A percentile compares a stretch with the other conserved stretches of the same genome.
Conservation (phyloP, 768 basidiomycete species). For the Favolaschia claudopus region DNA sequence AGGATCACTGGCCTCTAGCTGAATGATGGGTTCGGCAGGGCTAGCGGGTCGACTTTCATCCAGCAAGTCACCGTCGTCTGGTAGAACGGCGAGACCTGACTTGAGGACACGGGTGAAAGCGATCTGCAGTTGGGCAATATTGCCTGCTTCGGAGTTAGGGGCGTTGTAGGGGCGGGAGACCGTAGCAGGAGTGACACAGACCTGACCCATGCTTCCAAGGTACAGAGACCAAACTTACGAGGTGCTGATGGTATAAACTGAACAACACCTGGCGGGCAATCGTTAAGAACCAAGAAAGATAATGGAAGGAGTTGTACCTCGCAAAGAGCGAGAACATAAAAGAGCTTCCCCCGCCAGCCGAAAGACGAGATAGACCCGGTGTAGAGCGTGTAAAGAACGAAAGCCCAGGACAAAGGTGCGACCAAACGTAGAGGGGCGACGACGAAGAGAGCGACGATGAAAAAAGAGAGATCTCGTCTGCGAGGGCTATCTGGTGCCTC, state of each 20-base stretch:
- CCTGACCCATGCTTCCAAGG: constrained; percentile 53
- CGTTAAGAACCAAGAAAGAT: constrained; percentile 9
- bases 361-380: constrained; percentile 51
- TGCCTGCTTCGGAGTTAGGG: constrained; percentile 18
- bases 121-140: constrained; percentile 62
- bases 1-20: constrained; percentile 68
- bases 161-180: neutral
- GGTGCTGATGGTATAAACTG: constrained; percentile 66
- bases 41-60: constrained; percentile 60
- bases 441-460: constrained; percentile 60
- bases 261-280: constrained; percentile 65
- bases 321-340: constrained; percentile 60
- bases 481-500: constrained; percentile 47
- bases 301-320: constrained; percentile 54
- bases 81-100: constrained; percentile 65
- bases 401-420: constrained; percentile 71
- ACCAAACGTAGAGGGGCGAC: constrained; percentile 72
- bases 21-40: constrained; percentile 64
- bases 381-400: constrained; percentile 58
- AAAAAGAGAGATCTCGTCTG: constrained; percentile 59
- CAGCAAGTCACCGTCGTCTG: constrained; percentile 59
- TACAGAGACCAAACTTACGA: constrained; percentile 56
- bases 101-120: constrained; percentile 71
- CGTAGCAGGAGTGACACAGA: neutral
- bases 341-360: constrained; percentile 42